phyloP scores from a whole-genome alignment of 202 grass and related monocot species.

The Bolboschoenoplectus hybrid region DNA sequence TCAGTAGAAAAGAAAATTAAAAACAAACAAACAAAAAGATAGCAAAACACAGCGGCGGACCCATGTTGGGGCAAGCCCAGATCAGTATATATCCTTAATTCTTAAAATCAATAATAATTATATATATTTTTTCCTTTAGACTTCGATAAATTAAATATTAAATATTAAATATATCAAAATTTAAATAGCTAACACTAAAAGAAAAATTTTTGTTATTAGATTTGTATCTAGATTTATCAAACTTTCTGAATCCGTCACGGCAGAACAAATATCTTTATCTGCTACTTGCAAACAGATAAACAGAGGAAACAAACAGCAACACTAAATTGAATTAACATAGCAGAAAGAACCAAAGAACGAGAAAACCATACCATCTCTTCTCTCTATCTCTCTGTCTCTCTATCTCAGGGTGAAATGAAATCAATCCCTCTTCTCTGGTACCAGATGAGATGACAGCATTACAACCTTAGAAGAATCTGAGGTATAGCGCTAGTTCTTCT shows the following conservation, averaged over 20 bases:
- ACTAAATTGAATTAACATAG: neutral
- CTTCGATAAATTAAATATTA: too few species aligned
- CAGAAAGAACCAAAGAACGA: neutral
- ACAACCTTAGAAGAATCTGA: neutral
- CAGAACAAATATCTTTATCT: neutral
- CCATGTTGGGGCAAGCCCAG: too few species aligned
- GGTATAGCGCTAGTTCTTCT: neutral
- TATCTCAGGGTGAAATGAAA: constrained; percentile 11
- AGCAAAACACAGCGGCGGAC: too few species aligned
- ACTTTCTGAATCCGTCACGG: too few species aligned
- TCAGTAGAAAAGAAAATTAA: neutral
- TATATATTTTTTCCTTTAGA: too few species aligned
- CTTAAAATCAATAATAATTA: too few species aligned
- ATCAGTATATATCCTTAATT: too few species aligned
- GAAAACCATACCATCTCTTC: constrained; percentile 23
- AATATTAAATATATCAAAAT: too few species aligned
- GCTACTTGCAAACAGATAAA: neutral
- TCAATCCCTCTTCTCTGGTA: neutral
- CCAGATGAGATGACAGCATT: neutral
- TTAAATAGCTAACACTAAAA: too few species aligned
- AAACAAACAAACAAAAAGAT: neutral
- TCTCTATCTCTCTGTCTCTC: neutral
- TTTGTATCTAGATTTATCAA: too few species aligned
- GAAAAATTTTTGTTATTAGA: too few species aligned
- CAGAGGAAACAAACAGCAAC: neutral